Conservation (phyloP, 805 yeast species). For the Monosporozyma unispora region DNA sequence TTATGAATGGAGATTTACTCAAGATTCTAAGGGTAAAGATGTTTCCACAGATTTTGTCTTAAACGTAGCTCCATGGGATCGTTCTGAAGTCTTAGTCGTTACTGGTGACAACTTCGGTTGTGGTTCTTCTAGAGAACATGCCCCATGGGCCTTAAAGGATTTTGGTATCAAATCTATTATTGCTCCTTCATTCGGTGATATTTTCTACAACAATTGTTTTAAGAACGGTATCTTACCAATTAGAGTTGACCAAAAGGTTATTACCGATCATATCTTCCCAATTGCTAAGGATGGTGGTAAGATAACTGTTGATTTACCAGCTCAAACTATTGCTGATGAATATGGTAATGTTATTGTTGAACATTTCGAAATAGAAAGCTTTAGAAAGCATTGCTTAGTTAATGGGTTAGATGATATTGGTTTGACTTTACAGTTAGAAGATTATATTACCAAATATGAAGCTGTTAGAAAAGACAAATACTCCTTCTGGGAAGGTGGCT, state of each 20-base stretch:
- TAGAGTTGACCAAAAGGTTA: conserved; percentile 73
- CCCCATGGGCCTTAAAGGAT: conserved; percentile 98
- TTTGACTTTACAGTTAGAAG: conserved; percentile 83
- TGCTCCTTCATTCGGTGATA: conserved; percentile 98
- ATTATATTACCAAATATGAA: conserved; percentile 66
- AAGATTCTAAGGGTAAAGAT: conserved; percentile 61
- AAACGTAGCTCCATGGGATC: conserved; percentile 74
- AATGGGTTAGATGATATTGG: conserved; percentile 98
- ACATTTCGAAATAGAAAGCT: conserved; percentile 77
- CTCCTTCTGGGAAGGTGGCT: conserved; percentile 90
- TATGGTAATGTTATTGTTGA: conserved; percentile 69
- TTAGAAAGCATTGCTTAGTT: conserved; percentile 89
- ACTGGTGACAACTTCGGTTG: conserved; percentile 98
- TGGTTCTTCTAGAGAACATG: conserved; percentile 98
- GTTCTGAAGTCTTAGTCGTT: conserved; percentile 76
- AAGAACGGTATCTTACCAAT: conserved; percentile 93
- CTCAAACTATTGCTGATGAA: conserved; percentile 64
- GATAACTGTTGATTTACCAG: conserved; percentile 75
- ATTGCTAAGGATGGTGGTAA: conserved; percentile 61
- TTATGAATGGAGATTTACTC: conserved; percentile 77
- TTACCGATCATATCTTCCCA: conserved; percentile 64
- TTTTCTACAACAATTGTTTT: conserved; percentile 93
- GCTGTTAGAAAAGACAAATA: conserved; percentile 64
- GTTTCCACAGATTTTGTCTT: conserved; percentile 83
- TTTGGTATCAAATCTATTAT: conserved; percentile 93